Evolutionary conservation across 495 filamentous ascomycete genomes (phyloP).

Genomic region (Penicillium coprophilum): DNA sequence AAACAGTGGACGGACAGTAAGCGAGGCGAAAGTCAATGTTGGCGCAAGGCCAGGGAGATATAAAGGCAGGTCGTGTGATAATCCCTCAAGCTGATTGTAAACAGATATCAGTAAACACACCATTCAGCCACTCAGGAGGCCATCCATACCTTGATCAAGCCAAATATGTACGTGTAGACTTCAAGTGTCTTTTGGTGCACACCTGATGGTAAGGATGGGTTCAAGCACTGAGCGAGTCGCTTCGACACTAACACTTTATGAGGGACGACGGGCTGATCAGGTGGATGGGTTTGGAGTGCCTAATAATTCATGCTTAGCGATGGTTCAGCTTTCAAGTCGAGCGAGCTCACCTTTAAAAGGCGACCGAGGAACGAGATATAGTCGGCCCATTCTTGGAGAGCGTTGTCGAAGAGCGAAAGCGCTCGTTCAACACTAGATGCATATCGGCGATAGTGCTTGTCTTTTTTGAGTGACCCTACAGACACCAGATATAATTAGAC

Average conservation of each 20-base stretch:
- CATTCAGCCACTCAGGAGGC: neutral
- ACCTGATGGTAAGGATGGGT: conserved; percentile 87
- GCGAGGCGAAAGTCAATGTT: conserved; percentile 87
- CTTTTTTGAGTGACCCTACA: conserved; percentile 69
- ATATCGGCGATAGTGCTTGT: conserved; percentile 91
- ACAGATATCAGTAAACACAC: conserved; percentile 13
- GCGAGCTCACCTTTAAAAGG: conserved; percentile 71
- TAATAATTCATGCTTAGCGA: conserved; percentile 38
- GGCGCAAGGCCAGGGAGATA: conserved; percentile 89
- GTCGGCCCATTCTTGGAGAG: conserved; percentile 97
- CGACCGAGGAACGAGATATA: conserved; percentile 97
- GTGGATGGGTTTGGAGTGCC: conserved; percentile 85
- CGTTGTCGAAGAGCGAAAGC: conserved; percentile 85
- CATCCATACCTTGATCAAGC: conserved; percentile 36
- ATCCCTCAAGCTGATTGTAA: conserved; percentile 55
- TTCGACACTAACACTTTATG: conserved; percentile 83
- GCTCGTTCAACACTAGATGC: conserved; percentile 83
- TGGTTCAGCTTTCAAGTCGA: conserved; percentile 6
- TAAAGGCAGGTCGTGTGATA: conserved; percentile 76
- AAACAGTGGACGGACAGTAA: conserved; percentile 81
- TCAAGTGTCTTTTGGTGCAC: conserved; percentile 99
- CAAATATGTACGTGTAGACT: conserved; percentile 87
- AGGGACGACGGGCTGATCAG: conserved; percentile 69
- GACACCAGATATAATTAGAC: conserved; percentile 8
- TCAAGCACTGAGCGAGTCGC: conserved; percentile 90